Conservation (phyloP, 2,329 filamentous ascomycete genomes). For the Colletotrichum acutatum region DNA sequence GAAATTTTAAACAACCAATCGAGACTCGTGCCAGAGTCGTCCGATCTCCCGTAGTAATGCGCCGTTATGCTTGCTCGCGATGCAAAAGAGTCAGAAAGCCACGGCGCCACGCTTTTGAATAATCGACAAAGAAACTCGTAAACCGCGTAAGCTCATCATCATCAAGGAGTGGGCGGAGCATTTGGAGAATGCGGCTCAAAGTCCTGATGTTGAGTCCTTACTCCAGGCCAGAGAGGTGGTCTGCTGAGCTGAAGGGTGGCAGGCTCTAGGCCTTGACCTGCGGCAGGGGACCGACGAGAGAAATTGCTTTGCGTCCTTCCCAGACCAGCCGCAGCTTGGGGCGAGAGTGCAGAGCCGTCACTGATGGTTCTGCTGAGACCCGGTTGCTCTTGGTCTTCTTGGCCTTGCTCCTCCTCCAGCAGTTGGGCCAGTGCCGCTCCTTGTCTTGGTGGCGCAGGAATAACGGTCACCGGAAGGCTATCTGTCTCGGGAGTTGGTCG, state of each 20-base stretch:
- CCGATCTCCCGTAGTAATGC: constrained; percentile 11
- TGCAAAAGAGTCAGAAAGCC: constrained; percentile 17
- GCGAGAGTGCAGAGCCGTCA: constrained; percentile 29
- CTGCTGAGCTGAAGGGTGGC: constrained; percentile 43
- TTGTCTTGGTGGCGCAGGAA: constrained; percentile 70
- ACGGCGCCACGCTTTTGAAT: constrained; percentile 31
- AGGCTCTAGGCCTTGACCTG: constrained; percentile 4
- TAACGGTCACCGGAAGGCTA: constrained; percentile 67
- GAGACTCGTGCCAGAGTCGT: constrained; percentile 22
- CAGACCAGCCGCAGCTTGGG: background rate
- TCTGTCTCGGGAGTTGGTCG: constrained; percentile 65
- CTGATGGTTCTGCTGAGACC: constrained; percentile 25
- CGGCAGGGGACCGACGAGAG: constrained; percentile 14
- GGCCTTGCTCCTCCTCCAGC: constrained; percentile 62
- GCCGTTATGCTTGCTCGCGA: constrained; percentile 22
- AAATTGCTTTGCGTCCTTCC: constrained; percentile 31
- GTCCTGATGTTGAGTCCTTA: constrained; percentile 49
- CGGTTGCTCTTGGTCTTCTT: constrained; percentile 14
- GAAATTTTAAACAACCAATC: constrained; percentile 8
- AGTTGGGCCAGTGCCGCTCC: constrained; percentile 67
- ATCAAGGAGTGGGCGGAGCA: constrained; percentile 16
- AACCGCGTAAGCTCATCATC: background rate
- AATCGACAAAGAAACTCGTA: constrained; percentile 9
- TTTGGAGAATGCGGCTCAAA: constrained; percentile 18
- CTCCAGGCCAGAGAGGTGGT: constrained; percentile 57